These are phyloP conservation scores for Hyaloperonospora arabidopsidis DNA, from an alignment of 352 stramenopile genomes.

Conservation along the genomic window DNA sequence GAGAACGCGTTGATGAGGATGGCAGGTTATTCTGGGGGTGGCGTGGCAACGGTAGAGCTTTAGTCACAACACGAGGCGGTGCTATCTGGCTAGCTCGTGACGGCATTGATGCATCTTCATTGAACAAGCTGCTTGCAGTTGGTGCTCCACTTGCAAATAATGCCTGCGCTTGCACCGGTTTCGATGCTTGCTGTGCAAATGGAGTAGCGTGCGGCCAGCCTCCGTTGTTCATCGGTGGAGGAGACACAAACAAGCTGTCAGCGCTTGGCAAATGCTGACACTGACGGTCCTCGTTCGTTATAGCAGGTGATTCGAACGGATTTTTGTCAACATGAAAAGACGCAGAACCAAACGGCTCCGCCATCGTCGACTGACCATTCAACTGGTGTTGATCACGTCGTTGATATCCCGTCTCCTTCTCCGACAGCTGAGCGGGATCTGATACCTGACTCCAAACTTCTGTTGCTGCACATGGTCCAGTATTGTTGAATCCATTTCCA, in stretches of 20 bases:
- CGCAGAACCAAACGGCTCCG: constrained; percentile 14
- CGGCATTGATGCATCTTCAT: constrained; percentile 7
- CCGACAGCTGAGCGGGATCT: not conserved
- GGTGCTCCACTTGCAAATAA: constrained; percentile 29
- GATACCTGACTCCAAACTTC: no score
- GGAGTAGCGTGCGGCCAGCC: constrained; percentile 3
- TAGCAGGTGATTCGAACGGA: constrained; percentile 15
- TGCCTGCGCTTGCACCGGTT: constrained; percentile 23
- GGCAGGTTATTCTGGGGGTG: constrained; percentile 5
- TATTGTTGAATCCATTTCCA: constrained; percentile 12
- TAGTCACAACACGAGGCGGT: not conserved
- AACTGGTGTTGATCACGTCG: no score
- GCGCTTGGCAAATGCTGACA: constrained; percentile 18
- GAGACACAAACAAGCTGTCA: constrained; percentile 26
- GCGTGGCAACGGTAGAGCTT: constrained; percentile 2
- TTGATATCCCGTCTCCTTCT: constrained; percentile 5
- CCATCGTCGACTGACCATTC: not conserved
- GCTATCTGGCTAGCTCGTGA: constrained; percentile 5
- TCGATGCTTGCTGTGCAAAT: constrained; percentile 9
- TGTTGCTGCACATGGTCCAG: not conserved
- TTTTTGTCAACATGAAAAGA: constrained; percentile 12
- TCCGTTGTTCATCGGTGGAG: constrained; percentile 17
- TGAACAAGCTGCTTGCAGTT: constrained; percentile 37
- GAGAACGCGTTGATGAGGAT: constrained; percentile 7
- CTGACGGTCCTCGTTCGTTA: constrained; percentile 10